Base-by-base conservation (phyloP, 78 protist genomes). In the Dictyostelium capitatum region DNA sequence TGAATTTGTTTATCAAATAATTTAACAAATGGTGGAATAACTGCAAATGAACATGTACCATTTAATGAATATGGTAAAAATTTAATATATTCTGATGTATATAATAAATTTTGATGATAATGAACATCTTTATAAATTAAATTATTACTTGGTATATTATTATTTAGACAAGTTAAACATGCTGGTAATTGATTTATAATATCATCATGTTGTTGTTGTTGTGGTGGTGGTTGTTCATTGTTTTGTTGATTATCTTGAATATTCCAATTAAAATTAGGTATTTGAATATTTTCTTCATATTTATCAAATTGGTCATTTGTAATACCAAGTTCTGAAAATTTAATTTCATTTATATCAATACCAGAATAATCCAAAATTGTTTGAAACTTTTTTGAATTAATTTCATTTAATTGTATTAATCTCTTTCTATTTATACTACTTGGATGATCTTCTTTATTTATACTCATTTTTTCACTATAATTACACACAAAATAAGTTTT, bases 1-100 rank as follows among this genome's bases (percentile, higher is more conserved):
- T 62, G 70, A 25, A 62, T 62, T 62, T 62, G 70, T 62, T 62
- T 62, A 62, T 62, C 70, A 10, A 62, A 62, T 23, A 62, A 62
- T 62, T 37, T 62, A 25, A 62, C 10, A 23, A 23, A 25, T 23
- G 70, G 70, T 62, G 70, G 70, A 25, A 30, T 25, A 11, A 62
- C 37, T 62, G 28, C 28, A 6, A 62, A 7, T 62, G 70, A 62
- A 11, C 23, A 30, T 0, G 70, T 62, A 62, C 70, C 70, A 62
- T 62, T 62, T 15, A 62, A 62, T 10, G 70, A 62, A 25, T 62
- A 62, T 23, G 70, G 70, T 11, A 62, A 62, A 32, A 62, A 62
- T 11, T 62, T 37, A 4, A 62, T 62, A 62, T 62, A 62, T 25
- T 37, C 28, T n/a, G 70, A 62, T 62, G 70, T 62, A 62, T 62